These are phyloP conservation scores for Juglanconis juglandina DNA, from an alignment of 2,329 filamentous ascomycete species.

Conservation along the genomic window DNA sequence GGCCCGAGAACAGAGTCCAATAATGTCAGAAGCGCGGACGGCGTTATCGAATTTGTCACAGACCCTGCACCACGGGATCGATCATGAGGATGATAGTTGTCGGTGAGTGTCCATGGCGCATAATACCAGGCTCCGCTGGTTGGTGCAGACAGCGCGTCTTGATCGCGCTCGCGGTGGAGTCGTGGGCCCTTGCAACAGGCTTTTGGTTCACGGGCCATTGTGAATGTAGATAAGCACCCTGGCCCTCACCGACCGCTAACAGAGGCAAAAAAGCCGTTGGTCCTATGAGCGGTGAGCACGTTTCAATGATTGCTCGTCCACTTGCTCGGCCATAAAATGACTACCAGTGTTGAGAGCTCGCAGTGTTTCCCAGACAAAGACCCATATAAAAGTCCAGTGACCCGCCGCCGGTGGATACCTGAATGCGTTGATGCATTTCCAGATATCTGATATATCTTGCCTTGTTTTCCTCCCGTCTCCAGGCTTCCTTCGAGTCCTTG, in stretches of 20 bases:
- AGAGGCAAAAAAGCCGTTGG: not conserved
- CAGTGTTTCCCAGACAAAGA: not conserved
- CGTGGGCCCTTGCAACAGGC: too few species aligned
- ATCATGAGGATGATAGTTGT: constrained; percentile 17
- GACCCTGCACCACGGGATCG: not conserved
- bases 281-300: constrained; percentile 20
- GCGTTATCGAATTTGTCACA: not conserved
- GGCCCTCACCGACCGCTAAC: not conserved
- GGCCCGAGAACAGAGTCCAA: not conserved
- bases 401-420: not conserved
- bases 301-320: not conserved
- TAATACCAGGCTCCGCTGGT: constrained; percentile 4
- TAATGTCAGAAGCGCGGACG: not conserved
- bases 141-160: constrained; percentile 7
- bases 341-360: not conserved
- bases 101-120: constrained; percentile 17
- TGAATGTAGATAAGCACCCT: not conserved
- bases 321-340: not conserved
- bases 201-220: too few species aligned
- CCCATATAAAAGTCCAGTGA: not conserved
- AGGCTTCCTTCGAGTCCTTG: not conserved
- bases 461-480: not conserved
- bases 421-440: not conserved
- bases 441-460: constrained; percentile 6
- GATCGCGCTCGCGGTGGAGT: too few species aligned